A percentile compares a stretch with the other conserved stretches of the same genome.
phyloP scores from a whole-genome alignment of 2,329 filamentous ascomycete species.

The Neonectria ditissima region DNA sequence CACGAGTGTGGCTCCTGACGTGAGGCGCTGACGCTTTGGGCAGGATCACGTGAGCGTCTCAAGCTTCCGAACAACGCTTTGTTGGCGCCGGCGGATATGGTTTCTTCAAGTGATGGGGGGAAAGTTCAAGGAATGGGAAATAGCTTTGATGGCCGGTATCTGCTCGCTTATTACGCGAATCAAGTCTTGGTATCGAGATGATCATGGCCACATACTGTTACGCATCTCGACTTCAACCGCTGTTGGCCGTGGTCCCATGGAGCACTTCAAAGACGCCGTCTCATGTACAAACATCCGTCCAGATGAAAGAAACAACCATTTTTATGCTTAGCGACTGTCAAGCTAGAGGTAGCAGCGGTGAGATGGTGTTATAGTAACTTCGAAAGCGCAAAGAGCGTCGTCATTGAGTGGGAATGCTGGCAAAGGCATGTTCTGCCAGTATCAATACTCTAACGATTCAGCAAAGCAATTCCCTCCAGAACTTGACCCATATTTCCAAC shows the following conservation, averaged over 20 bases:
- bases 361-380: neutral
- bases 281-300: neutral
- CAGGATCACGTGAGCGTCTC: slow-evolving; percentile 39
- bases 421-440: neutral
- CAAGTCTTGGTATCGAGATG: neutral
- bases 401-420: neutral
- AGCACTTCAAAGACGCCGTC: too few species aligned
- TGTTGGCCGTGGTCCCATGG: neutral
- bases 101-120: neutral
- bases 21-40: slow-evolving; percentile 37
- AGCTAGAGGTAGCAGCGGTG: too few species aligned
- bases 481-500: slow-evolving; percentile 30
- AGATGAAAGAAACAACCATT: neutral
- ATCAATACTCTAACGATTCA: slow-evolving; percentile 1
- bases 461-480: slow-evolving; percentile 10
- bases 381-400: neutral
- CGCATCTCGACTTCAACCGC: neutral
- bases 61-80: neutral
- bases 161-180: neutral
- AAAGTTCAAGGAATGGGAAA: neutral
- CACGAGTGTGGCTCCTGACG: slow-evolving; percentile 42
- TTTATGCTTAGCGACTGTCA: neutral
- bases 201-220: neutral
- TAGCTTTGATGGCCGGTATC: rapidly evolving
- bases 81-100: neutral